These are phyloP conservation scores for Fistulina hepatica DNA, from an alignment of 1,284 basidiomycete genomes.

Conservation along the genomic window DNA sequence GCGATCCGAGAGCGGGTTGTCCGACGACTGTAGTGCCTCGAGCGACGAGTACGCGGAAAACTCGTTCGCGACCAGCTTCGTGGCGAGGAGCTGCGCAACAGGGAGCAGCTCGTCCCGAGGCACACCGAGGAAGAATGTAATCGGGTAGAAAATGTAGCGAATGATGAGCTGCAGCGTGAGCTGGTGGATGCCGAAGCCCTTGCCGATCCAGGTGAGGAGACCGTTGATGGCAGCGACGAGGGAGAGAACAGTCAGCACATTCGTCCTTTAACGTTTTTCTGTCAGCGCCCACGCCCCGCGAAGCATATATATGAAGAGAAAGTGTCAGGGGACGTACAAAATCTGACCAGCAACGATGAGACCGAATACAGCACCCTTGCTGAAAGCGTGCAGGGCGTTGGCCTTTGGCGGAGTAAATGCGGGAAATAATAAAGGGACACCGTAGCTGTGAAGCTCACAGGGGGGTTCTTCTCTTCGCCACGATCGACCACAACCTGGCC, in stretches of 20 bases:
- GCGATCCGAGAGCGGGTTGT: constrained; percentile 53
- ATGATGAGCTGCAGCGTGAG: constrained; percentile 80
- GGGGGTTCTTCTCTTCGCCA: constrained; percentile 43
- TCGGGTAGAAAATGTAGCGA: constrained; percentile 80
- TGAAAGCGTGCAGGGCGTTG: constrained; percentile 83
- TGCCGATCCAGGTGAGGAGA: constrained; percentile 81
- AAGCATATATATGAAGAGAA: constrained; percentile 1
- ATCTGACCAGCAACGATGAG: constrained; percentile 79
- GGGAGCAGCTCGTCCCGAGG: constrained; percentile 62
- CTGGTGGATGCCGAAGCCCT: constrained; percentile 67
- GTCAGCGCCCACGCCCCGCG: background rate
- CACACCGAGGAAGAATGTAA: constrained; percentile 77
- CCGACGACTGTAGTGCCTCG: constrained; percentile 36
- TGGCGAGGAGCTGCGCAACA: constrained; percentile 74
- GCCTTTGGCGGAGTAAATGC: too few relatives aligned
- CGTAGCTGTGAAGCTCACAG: too few relatives aligned
- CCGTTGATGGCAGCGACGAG: constrained; percentile 79
- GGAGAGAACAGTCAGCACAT: constrained; percentile 72
- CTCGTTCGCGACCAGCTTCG: constrained; percentile 82
- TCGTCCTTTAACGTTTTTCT: constrained; percentile 35
- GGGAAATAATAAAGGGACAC: too few relatives aligned
- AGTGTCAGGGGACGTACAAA: constrained; percentile 48
- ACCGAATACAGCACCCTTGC: constrained; percentile 79
- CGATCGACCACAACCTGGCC: constrained; percentile 73
- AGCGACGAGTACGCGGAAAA: constrained; percentile 44